These are phyloP conservation scores for Dysphania ambrosioides DNA, from an alignment of 148 eudicot genomes.

Conservation along the genomic window DNA sequence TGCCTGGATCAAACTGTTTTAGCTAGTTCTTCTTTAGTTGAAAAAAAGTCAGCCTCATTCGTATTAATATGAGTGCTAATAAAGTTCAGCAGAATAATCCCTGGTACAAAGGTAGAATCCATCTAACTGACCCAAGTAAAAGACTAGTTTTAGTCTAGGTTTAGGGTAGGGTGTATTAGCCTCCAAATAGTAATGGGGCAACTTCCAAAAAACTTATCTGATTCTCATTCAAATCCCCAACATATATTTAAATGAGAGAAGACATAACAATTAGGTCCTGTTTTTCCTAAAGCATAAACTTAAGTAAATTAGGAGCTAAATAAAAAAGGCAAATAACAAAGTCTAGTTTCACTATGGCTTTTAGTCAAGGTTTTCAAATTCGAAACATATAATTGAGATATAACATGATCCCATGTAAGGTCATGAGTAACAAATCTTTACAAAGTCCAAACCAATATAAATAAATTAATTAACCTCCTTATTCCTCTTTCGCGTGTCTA, in stretches of 20 bases:
- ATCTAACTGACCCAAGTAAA: not conserved
- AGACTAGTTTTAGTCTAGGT: not conserved
- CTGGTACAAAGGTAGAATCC: not conserved
- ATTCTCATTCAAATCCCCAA: not conserved
- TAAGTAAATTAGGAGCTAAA: too few species aligned
- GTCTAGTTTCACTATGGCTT: not conserved
- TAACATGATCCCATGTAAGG: too few species aligned
- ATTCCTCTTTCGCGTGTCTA: not conserved
- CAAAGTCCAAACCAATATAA: not conserved
- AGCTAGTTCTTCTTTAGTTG: not conserved
- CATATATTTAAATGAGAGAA: not conserved
- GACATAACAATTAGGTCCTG: not conserved
- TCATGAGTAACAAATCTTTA: too few species aligned
- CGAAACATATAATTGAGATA: too few species aligned
- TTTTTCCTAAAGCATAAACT: not conserved
- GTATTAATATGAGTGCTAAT: too few species aligned
- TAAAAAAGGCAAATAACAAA: too few species aligned
- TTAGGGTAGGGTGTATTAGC: not conserved
- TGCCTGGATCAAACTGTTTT: too few species aligned
- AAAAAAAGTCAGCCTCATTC: not conserved
- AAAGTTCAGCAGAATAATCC: not conserved
- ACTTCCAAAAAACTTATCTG: not conserved
- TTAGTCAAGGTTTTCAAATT: too few species aligned
- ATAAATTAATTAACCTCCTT: not conserved
- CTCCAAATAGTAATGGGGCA: not conserved